Conservation (phyloP, 495 filamentous ascomycete genomes). For the Parathielavia appendiculata region DNA sequence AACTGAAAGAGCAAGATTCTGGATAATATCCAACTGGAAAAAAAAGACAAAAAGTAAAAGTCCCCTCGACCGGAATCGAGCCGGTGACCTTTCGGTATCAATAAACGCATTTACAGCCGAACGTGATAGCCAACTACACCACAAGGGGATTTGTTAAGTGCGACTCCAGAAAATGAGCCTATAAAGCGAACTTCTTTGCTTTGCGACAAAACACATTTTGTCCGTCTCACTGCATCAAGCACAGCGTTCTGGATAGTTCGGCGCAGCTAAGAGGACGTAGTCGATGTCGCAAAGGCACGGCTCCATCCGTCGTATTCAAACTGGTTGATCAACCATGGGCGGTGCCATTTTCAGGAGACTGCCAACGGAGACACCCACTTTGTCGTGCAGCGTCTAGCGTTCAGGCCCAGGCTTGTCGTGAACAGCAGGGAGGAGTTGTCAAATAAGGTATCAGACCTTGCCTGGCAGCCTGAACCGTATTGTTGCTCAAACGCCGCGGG, state of each 20-base stretch:
- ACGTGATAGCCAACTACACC: conserved; percentile 33
- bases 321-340: conserved; percentile 30
- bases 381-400: conserved; percentile 23
- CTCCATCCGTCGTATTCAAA: conserved; percentile 40
- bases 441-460: no score
- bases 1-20: no score
- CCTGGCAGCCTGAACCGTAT: no score
- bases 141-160: conserved; percentile 22
- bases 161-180: background rate
- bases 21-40: no score
- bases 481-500: no score
- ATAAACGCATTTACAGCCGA: conserved; percentile 26
- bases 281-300: conserved; percentile 30
- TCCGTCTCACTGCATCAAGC: no score
- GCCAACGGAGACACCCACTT: conserved; percentile 27
- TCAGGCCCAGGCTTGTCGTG: no score
- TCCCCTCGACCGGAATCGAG: conserved; percentile 29
- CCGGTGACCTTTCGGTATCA: conserved; percentile 29
- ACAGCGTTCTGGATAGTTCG: conserved; percentile 33
- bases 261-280: conserved; percentile 31
- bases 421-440: no score
- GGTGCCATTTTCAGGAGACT: conserved; percentile 38
- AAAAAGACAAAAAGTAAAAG: conserved; percentile 7
- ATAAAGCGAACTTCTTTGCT: no score
- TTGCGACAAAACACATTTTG: no score